Evolutionary conservation across 306 rosid species (phyloP).

Genomic region (Vigna nakashimae): DNA sequence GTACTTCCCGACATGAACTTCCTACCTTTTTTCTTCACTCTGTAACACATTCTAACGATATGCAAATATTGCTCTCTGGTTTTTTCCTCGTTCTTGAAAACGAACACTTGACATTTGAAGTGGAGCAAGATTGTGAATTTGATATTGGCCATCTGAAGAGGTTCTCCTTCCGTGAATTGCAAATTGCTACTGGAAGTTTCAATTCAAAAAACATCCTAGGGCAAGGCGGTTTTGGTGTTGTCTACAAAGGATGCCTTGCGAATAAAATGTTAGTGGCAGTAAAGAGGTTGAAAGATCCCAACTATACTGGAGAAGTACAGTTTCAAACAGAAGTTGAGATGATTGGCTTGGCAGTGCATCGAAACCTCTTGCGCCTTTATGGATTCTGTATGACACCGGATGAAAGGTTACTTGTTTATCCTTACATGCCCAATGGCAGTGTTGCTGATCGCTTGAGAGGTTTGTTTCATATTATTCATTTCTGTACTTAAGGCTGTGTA

Average conservation of each 20-base stretch:
- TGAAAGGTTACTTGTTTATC: slow-evolving; percentile 95
- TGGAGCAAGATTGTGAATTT: slow-evolving; percentile 89
- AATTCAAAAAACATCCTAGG: slow-evolving; percentile 78
- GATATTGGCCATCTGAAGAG: slow-evolving; percentile 87
- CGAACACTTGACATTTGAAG: slow-evolving; percentile 57
- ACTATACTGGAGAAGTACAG: slow-evolving; percentile 95
- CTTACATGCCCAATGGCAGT: slow-evolving; percentile 93
- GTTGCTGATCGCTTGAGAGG: slow-evolving; percentile 98
- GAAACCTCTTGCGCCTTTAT: slow-evolving; percentile 83
- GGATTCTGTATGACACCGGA: slow-evolving; percentile 90
- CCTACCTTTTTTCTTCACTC: slow-evolving; percentile 18
- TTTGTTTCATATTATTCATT: slow-evolving; percentile 50
- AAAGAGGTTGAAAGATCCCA: slow-evolving; percentile 95
- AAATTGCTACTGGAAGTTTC: slow-evolving; percentile 84
- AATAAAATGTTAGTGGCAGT: slow-evolving; percentile 86
- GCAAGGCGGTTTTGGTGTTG: slow-evolving; percentile 97
- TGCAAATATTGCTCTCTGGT: neutral
- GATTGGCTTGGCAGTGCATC: slow-evolving; percentile 97
- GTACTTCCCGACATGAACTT: slow-evolving; percentile 62
- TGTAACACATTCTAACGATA: slow-evolving; percentile 32
- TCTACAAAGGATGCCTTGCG: slow-evolving; percentile 90
- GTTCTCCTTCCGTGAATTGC: slow-evolving; percentile 89
- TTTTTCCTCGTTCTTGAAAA: slow-evolving; percentile 17
- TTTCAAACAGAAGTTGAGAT: slow-evolving; percentile 98
- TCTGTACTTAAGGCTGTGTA: neutral